A percentile compares a stretch with the other conserved stretches of the same genome.
These are phyloP conservation scores for Chrysanthemum lavandulifolium DNA, from an alignment of 129 eudicot species.

Conservation along the genomic window DNA sequence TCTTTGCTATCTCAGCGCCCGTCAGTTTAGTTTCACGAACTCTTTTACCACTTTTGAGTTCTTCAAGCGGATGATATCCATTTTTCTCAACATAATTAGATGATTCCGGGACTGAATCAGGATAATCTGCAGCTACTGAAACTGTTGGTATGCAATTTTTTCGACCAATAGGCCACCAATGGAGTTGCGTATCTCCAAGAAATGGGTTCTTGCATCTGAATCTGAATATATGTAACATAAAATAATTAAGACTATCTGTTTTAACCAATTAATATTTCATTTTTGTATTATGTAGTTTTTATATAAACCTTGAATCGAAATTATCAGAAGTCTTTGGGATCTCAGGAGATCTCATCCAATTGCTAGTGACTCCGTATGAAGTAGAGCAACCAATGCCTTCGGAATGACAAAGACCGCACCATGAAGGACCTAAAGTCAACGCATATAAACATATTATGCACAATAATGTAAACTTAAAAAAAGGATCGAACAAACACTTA, in stretches of 20 bases:
- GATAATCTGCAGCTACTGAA: conserved; percentile 73
- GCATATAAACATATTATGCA: not conserved
- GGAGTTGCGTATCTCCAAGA: conserved; percentile 43
- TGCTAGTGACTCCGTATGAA: conserved; percentile 49
- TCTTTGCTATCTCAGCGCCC: conserved; percentile 73
- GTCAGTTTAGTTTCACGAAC: conserved; percentile 53
- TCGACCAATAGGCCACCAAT: conserved; percentile 45
- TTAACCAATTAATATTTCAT: conserved; percentile 6
- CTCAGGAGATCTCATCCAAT: conserved; percentile 51
- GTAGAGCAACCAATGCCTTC: conserved; percentile 67
- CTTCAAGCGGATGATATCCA: conserved; percentile 88
- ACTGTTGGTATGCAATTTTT: conserved; percentile 43
- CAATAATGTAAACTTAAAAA: not conserved
- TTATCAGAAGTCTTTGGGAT: conserved; percentile 36
- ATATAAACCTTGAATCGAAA: conserved; percentile 48
- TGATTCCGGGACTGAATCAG: conserved; percentile 79
- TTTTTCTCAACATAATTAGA: conserved; percentile 40
- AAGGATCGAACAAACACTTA: not conserved
- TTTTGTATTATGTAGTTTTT: conserved; percentile 1
- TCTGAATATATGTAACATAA: conserved; percentile 27
- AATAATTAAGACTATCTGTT: not conserved
- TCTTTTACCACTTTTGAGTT: conserved; percentile 48
- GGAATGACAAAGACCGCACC: conserved; percentile 51
- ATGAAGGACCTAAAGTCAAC: conserved; percentile 43
- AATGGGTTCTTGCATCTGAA: conserved; percentile 45